Conservation (phyloP, 495 filamentous ascomycete species). For the Aspergillus heteromorphus region DNA sequence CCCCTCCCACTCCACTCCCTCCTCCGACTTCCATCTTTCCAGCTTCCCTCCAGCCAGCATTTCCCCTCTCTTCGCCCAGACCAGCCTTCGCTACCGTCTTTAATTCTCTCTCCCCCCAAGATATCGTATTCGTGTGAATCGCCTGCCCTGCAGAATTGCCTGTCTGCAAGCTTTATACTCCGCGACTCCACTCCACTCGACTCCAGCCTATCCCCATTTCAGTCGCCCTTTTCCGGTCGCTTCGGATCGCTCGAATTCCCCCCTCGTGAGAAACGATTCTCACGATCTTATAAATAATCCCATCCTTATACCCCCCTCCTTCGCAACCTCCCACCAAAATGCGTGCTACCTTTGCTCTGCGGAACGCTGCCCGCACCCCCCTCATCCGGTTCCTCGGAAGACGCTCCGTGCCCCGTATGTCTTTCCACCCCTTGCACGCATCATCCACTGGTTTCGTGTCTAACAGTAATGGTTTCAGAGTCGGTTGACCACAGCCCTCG, state of each 20-base stretch:
- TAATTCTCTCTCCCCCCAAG: neutral
- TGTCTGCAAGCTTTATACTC: neutral
- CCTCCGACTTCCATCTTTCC: too few species aligned
- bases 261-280: constrained; percentile 16
- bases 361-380: constrained; percentile 67
- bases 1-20: constrained; percentile 16
- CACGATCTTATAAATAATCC: constrained; percentile 9
- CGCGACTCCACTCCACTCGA: constrained; percentile 1
- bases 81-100: constrained; percentile 11
- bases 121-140: neutral
- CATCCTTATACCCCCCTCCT: constrained; percentile 8
- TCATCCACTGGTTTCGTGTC: neutral
- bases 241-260: constrained; percentile 29
- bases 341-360: constrained; percentile 62
- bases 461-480: constrained; percentile 36
- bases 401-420: constrained; percentile 73
- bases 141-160: neutral
- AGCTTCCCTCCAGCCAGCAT: constrained; percentile 12
- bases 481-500: constrained; percentile 65
- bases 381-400: constrained; percentile 92
- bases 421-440: neutral
- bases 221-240: constrained; percentile 19
- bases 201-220: neutral
- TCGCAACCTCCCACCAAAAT: constrained; percentile 36
- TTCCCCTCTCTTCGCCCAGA: constrained; percentile 12